Evolutionary conservation across 768 basidiomycete species (phyloP).

Genomic region (Naganishia randhawae): DNA sequence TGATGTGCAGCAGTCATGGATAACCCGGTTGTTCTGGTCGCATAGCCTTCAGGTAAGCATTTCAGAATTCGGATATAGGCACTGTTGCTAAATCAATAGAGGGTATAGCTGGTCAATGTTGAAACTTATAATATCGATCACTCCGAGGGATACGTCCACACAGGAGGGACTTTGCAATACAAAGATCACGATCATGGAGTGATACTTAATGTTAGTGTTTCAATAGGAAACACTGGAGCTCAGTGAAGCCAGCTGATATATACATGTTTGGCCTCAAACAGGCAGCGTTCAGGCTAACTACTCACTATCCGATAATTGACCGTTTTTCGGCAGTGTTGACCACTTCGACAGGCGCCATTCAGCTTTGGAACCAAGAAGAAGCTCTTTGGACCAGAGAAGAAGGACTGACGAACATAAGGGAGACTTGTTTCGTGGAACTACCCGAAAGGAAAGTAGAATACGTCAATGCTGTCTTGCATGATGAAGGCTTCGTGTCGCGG

Average conservation of each 20-base stretch:
- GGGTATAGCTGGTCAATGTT: slow-evolving; percentile 56
- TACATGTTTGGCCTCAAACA: slow-evolving; percentile 48
- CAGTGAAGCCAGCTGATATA: too few species aligned
- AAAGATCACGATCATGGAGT: slow-evolving; percentile 65
- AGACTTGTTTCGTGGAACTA: slow-evolving; percentile 71
- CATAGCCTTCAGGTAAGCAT: slow-evolving; percentile 45
- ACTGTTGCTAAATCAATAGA: not conserved
- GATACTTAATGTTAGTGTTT: slow-evolving; percentile 60
- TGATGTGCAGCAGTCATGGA: slow-evolving; percentile 56
- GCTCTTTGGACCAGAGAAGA: slow-evolving; percentile 79
- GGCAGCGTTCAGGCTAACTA: slow-evolving; percentile 57
- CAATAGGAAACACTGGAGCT: too few species aligned
- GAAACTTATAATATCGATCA: slow-evolving; percentile 60
- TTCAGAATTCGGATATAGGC: not conserved
- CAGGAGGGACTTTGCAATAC: slow-evolving; percentile 63
- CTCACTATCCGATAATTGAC: slow-evolving; percentile 47
- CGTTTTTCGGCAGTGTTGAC: slow-evolving; percentile 57
- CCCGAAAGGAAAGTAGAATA: slow-evolving; percentile 59
- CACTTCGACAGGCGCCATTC: slow-evolving; percentile 71
- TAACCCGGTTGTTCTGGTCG: slow-evolving; percentile 69
- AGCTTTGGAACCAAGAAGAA: slow-evolving; percentile 64
- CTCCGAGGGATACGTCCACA: slow-evolving; percentile 55
- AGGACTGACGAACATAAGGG: slow-evolving; percentile 61
- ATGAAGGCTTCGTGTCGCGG: slow-evolving; percentile 42
- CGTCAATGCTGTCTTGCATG: slow-evolving; percentile 41